Evolutionary conservation across 2,329 filamentous ascomycete species (phyloP).

Genomic region (Daldinia sp.): DNA sequence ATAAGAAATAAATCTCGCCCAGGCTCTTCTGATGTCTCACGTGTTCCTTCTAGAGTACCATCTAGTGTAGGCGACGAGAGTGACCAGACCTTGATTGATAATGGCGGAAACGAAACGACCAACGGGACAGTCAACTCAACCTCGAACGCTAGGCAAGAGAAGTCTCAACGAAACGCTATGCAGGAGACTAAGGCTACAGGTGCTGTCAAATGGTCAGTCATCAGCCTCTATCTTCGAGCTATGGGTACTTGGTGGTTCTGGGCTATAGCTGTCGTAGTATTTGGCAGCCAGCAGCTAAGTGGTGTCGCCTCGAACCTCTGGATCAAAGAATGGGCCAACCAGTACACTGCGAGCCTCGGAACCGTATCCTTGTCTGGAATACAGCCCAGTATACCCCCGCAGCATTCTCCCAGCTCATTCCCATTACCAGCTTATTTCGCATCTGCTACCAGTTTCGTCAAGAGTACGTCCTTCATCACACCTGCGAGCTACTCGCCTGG

Average conservation of each 20-base stretch:
- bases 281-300: slow-evolving; percentile 82
- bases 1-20: slow-evolving; percentile 74
- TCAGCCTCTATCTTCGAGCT: slow-evolving; percentile 82
- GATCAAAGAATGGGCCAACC: slow-evolving; percentile 95
- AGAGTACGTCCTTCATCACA: slow-evolving; percentile 46
- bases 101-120: slow-evolving; percentile 58
- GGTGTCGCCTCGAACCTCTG: slow-evolving; percentile 90
- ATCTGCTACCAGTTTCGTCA: slow-evolving; percentile 51
- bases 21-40: slow-evolving; percentile 74
- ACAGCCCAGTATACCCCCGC: slow-evolving; percentile 49
- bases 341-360: slow-evolving; percentile 67
- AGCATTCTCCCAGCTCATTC: slow-evolving; percentile 48
- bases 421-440: slow-evolving; percentile 52
- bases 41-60: slow-evolving; percentile 77
- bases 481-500: slow-evolving; percentile 50
- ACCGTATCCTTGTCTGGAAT: slow-evolving; percentile 47
- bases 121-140: slow-evolving; percentile 59
- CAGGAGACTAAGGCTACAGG: slow-evolving; percentile 84
- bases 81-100: slow-evolving; percentile 63
- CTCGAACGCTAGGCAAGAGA: slow-evolving; percentile 56
- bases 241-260: slow-evolving; percentile 99
- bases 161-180: slow-evolving; percentile 62
- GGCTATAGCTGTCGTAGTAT: slow-evolving; percentile 77
- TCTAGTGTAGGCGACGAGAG: slow-evolving; percentile 76
- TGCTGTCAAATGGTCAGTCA: slow-evolving; percentile 86